phyloP scores from a whole-genome alignment of 805 yeast species.

The Candida morakotiae region DNA sequence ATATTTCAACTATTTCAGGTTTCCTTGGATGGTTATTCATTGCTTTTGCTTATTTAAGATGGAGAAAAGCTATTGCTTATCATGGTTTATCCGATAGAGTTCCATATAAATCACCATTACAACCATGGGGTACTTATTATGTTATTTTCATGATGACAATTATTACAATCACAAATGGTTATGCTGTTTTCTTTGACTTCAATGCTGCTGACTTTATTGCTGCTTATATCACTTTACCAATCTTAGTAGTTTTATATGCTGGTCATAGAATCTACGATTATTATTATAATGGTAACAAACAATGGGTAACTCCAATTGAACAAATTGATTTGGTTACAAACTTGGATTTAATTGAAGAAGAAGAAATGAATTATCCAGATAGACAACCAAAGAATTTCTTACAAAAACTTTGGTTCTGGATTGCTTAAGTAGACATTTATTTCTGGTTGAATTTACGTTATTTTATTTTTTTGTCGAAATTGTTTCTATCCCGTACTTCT shows the following conservation, averaged over 20 bases:
- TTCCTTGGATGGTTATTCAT: conserved; percentile 61
- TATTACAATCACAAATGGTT: conserved; percentile 69
- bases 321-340: conserved; percentile 62
- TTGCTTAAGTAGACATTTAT: conserved; percentile 39
- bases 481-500: too few species aligned
- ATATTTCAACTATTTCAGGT: conserved; percentile 63
- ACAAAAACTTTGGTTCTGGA: conserved; percentile 48
- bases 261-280: conserved; percentile 53
- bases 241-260: conserved; percentile 47
- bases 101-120: conserved; percentile 53
- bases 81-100: conserved; percentile 53
- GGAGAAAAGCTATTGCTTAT: conserved; percentile 58
- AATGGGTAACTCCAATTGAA: conserved; percentile 47
- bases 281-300: conserved; percentile 19
- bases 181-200: conserved; percentile 61
- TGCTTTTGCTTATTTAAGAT: conserved; percentile 52
- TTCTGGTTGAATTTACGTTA: too few species aligned
- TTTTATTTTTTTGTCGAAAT: background rate
- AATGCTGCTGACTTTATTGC: conserved; percentile 59
- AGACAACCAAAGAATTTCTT: conserved; percentile 33
- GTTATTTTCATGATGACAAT: conserved; percentile 46
- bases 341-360: conserved; percentile 55
- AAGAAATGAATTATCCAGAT: conserved; percentile 35
- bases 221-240: conserved; percentile 65
- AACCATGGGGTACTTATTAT: conserved; percentile 57